phyloP scores from a whole-genome alignment of 1,284 basidiomycete species.

The Wallemia mellicola region DNA sequence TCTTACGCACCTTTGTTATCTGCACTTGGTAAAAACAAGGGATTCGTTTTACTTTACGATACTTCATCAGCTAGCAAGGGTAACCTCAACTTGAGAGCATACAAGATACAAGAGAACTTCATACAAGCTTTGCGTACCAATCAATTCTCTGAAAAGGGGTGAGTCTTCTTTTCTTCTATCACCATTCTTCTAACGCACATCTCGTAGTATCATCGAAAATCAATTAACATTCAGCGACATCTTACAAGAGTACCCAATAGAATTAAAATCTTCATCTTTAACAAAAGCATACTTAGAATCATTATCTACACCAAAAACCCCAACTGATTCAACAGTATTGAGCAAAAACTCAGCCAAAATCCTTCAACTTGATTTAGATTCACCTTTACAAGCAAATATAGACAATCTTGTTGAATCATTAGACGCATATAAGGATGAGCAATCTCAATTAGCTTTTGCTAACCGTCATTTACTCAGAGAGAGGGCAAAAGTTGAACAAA shows the following conservation, averaged over 20 bases:
- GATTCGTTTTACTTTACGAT: constrained; percentile 76
- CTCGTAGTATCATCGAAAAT: constrained; percentile 56
- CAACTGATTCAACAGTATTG: constrained; percentile 22
- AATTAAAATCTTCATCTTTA: constrained; percentile 59
- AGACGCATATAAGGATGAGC: constrained; percentile 61
- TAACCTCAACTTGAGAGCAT: constrained; percentile 71
- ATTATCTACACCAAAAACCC: constrained; percentile 21
- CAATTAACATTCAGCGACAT: constrained; percentile 68
- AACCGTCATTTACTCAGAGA: constrained; percentile 73
- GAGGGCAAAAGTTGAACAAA: constrained; percentile 46
- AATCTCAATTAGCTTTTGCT: constrained; percentile 77
- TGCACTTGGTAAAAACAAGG: constrained; percentile 50
- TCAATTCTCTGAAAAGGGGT: constrained; percentile 68
- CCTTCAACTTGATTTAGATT: constrained; percentile 17
- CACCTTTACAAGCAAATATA: constrained; percentile 23
- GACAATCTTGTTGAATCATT: constrained; percentile 57
- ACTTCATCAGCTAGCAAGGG: constrained; percentile 39
- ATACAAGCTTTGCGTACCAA: constrained; percentile 55
- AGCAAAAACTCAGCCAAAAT: constrained; percentile 10
- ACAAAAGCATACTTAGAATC: constrained; percentile 55
- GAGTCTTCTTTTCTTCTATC: constrained; percentile 9
- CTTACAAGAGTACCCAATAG: constrained; percentile 64
- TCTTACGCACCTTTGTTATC: constrained; percentile 49
- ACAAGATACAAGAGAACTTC: constrained; percentile 54
- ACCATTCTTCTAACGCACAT: constrained; percentile 1